These are phyloP conservation scores for Pelargonium cotyledonis DNA, from an alignment of 441 rosid species.

Conservation along the genomic window DNA sequence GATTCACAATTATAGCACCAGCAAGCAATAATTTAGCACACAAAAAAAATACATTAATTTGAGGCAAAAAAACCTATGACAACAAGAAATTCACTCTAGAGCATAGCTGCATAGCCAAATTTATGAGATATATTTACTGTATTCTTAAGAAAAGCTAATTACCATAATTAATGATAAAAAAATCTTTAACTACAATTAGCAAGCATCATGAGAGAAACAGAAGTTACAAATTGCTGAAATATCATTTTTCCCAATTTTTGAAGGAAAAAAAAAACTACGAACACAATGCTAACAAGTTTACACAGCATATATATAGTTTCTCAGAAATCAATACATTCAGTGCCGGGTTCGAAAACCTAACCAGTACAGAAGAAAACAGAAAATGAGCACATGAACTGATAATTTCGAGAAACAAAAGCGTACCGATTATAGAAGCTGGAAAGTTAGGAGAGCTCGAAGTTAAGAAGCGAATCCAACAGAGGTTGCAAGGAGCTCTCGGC, in stretches of 20 bases:
- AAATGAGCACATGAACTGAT: background rate
- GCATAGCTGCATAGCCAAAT: no score
- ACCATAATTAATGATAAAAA: no score
- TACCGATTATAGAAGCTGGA: background rate
- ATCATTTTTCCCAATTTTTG: no score
- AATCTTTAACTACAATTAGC: no score
- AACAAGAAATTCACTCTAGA: no score
- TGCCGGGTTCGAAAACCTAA: background rate
- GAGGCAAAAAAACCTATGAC: no score
- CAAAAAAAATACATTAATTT: no score
- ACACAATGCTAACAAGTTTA: background rate
- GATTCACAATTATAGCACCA: background rate
- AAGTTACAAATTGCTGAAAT: no score
- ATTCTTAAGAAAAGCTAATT: no score
- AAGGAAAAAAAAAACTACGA: background rate
- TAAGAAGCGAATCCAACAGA: background rate
- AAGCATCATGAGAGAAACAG: no score
- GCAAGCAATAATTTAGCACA: no score
- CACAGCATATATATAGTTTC: background rate
- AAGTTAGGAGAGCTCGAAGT: background rate
- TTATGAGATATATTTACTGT: no score
- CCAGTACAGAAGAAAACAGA: background rate
- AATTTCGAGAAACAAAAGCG: background rate
- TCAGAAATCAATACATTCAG: background rate
- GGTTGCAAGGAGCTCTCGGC: background rate